phyloP scores from a whole-genome alignment of 345 rosid genomes.

The Gossypioides kirkii region DNA sequence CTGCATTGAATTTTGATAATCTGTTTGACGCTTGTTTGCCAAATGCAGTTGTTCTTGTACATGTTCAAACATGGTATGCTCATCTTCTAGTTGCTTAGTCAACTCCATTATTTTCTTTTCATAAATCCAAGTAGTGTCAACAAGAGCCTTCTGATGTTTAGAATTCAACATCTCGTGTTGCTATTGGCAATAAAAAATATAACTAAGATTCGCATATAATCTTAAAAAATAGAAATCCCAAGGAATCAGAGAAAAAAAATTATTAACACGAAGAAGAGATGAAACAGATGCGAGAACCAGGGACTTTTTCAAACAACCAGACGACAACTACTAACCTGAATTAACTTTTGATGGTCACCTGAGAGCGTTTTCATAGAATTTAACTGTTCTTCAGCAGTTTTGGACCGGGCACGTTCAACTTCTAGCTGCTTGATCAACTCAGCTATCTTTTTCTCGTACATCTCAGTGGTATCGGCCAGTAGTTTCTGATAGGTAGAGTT shows the following conservation, averaged over 20 bases:
- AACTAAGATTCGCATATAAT: slow-evolving; percentile 1
- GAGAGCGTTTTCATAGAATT: slow-evolving; percentile 40
- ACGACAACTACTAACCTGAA: slow-evolving; percentile 43
- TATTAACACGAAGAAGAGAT: not conserved
- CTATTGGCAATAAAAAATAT: slow-evolving; percentile 33
- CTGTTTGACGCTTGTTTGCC: slow-evolving; percentile 41
- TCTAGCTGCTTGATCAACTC: slow-evolving; percentile 58
- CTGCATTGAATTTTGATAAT: slow-evolving; percentile 51
- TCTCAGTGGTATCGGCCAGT: slow-evolving; percentile 65
- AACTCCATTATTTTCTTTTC: slow-evolving; percentile 66
- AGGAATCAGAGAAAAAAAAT: not conserved
- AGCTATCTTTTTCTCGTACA: slow-evolving; percentile 70
- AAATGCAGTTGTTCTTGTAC: slow-evolving; percentile 46
- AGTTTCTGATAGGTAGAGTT: slow-evolving; percentile 58
- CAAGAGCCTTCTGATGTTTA: slow-evolving; percentile 60
- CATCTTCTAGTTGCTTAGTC: slow-evolving; percentile 51
- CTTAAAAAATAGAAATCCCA: slow-evolving; percentile 1
- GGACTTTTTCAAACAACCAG: slow-evolving; percentile 8
- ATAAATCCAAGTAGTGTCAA: slow-evolving; percentile 55
- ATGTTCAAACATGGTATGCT: slow-evolving; percentile 37
- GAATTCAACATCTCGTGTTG: slow-evolving; percentile 51
- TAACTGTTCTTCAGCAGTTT: slow-evolving; percentile 45
- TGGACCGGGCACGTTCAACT: slow-evolving; percentile 36
- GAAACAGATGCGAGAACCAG: not conserved
- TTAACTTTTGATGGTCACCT: slow-evolving; percentile 47